phyloP scores from a whole-genome alignment of 495 filamentous ascomycete genomes.

The Pseudomonodictys pantanalensis region DNA sequence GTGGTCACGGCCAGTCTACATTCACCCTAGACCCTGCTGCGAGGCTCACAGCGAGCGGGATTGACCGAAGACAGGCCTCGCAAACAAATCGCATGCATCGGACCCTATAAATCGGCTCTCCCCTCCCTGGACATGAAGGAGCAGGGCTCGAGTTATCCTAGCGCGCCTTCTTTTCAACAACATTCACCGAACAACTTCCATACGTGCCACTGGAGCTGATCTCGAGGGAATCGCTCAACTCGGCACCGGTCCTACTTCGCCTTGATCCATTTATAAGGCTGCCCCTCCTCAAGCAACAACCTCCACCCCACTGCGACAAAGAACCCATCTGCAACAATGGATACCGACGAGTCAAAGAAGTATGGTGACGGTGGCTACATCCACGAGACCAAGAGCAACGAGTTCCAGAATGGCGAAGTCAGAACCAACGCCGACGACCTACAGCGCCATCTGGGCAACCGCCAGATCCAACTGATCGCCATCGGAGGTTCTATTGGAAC shows the following conservation, averaged over 20 bases:
- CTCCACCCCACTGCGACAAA: neutral
- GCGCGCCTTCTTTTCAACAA: neutral
- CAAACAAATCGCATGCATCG: neutral
- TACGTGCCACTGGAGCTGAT: too few species aligned
- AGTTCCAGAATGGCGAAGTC: conserved; percentile 12
- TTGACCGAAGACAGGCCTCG: neutral
- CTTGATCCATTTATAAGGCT: too few species aligned
- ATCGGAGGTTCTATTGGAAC: conserved; percentile 46
- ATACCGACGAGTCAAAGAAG: conserved; percentile 13
- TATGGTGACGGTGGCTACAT: conserved; percentile 8
- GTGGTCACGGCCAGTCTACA: neutral
- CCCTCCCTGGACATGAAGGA: neutral
- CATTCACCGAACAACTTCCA: too few species aligned
- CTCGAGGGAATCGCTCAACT: too few species aligned
- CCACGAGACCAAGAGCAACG: conserved; percentile 4
- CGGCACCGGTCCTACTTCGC: too few species aligned
- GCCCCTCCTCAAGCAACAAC: neutral
- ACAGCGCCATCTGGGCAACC: conserved; percentile 30
- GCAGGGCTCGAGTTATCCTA: neutral
- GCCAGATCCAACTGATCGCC: conserved; percentile 42
- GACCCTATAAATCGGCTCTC: neutral
- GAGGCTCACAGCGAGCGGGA: neutral
- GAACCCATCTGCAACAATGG: conserved; percentile 6
- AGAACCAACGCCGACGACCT: conserved; percentile 29
- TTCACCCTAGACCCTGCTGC: neutral